Percentiles rank a stretch among this genome's conserved stretches.
Evolutionary conservation across 2,329 filamentous ascomycete genomes (phyloP).

Genomic region (Fusarium austroafricanum): DNA sequence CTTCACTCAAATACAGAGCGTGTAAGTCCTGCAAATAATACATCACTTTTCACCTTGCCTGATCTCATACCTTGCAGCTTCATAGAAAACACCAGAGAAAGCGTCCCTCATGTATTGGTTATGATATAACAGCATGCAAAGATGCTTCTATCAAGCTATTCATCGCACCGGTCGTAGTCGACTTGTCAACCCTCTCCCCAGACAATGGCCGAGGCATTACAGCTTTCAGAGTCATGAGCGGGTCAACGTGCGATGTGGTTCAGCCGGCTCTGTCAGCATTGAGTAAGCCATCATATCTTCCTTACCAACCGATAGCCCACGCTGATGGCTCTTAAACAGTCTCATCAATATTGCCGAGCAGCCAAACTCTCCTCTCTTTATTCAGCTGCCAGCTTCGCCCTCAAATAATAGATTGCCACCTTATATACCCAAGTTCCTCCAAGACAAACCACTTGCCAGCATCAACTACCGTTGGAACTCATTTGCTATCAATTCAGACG

Average conservation of each 20-base stretch:
- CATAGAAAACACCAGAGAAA: background rate
- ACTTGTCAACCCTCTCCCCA: background rate
- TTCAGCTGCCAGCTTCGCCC: conserved; percentile 66
- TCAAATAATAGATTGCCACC: conserved; percentile 42
- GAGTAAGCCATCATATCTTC: conserved; percentile 57
- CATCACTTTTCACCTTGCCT: background rate
- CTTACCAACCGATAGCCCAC: background rate
- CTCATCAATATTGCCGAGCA: conserved; percentile 60
- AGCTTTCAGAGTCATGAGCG: conserved; percentile 51
- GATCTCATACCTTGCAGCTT: background rate
- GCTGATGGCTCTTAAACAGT: conserved; percentile 50
- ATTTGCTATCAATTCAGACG: conserved; percentile 24
- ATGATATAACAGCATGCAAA: conserved; percentile 42
- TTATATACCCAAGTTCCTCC: conserved; percentile 56
- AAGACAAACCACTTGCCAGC: conserved; percentile 60
- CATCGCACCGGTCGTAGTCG: conserved; percentile 24
- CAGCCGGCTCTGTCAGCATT: conserved; percentile 61
- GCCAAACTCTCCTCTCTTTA: conserved; percentile 58
- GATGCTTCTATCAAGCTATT: conserved; percentile 35
- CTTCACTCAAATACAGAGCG: background rate
- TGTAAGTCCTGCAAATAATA: conserved; percentile 10
- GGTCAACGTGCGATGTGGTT: conserved; percentile 61
- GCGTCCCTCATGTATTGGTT: background rate
- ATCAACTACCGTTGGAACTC: conserved; percentile 71
- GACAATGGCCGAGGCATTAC: conserved; percentile 25